Conservation (phyloP, 2,329 filamentous ascomycete genomes). For the Exophiala oligosperma region DNA sequence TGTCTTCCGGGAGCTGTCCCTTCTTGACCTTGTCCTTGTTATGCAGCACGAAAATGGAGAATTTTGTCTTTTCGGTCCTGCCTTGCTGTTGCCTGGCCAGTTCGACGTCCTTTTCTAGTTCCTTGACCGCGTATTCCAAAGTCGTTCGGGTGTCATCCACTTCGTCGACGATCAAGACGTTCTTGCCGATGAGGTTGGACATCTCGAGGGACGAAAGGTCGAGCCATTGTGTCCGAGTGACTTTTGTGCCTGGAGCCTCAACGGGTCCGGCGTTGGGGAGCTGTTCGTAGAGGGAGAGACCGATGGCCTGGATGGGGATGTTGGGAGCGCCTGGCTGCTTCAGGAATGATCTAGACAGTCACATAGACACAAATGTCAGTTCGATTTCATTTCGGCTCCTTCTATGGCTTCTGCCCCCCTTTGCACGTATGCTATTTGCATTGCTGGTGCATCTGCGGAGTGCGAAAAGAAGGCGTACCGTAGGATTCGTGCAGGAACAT, state of each 20-base stretch:
- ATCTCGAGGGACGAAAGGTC: slow-evolving; percentile 85
- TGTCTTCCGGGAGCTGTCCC: slow-evolving; percentile 74
- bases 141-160: slow-evolving; percentile 95
- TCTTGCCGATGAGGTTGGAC: slow-evolving; percentile 86
- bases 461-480: slow-evolving; percentile 50
- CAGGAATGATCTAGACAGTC: slow-evolving; percentile 71
- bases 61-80: slow-evolving; percentile 71
- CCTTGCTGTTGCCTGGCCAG: slow-evolving; percentile 72
- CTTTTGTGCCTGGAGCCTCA: slow-evolving; percentile 85
- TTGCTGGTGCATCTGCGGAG: neutral
- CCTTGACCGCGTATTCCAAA: slow-evolving; percentile 87
- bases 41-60: slow-evolving; percentile 95
- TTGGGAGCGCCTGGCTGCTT: slow-evolving; percentile 84
- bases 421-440: neutral
- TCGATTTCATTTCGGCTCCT: neutral
- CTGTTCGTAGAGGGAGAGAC: slow-evolving; percentile 92
- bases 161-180: slow-evolving; percentile 89
- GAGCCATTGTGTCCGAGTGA: slow-evolving; percentile 97
- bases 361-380: neutral
- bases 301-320: slow-evolving; percentile 98
- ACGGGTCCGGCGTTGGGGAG: slow-evolving; percentile 64
- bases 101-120: slow-evolving; percentile 93
- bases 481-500: slow-evolving; percentile 93
- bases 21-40: slow-evolving; percentile 99
- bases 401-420: no score